Base-by-base conservation (phyloP, 23 red algal genomes). In the Gracilaria caudata region DNA sequence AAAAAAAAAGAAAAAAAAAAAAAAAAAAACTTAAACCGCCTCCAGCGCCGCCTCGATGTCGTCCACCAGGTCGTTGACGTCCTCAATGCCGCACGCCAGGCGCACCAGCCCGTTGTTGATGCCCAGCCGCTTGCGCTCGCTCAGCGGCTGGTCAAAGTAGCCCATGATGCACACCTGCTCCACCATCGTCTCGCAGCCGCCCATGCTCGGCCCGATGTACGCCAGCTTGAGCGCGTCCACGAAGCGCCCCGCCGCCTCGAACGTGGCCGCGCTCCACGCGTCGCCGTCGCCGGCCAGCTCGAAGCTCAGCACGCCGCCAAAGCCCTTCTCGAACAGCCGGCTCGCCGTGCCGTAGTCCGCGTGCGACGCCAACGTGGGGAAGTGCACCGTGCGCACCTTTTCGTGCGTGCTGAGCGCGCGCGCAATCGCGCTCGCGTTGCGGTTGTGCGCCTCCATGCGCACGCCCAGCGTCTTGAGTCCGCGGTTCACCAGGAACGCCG, bases 101-200 rank as follows among this genome's bases (percentile, higher is more conserved):
- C 97, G 66, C 1, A 99, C 77, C n/a, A 99, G 74, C 21, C 97
- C 97, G 60, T 94, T 95, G 71, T 44, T 96, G 40, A 99, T 99
- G 21, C 97, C 97, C 25, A 99, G 83, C 25, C 92, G 78, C 78
- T 80, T 64, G 26, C 97, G 87, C 45, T 85, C 78, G 72, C 64
- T 56, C 57, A 95, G 90, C 36, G 97, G 93, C 80, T 99, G 93
- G 80, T 99, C 93, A 80, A 94, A 99, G 61, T 99, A 99, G 4
- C 97, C 97, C 92, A 95, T 95, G 53, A 99, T 93, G 37, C 93
- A 95, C 43, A 99, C 97, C 83, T 99, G 97, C 73, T 99, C 97
- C 59, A 99, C 93, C 65, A 99, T 82, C 24, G 90, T 77, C 59
- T 99, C 97, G 24, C 87, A 92, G 13, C 97, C 97, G 44, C 97